Evolutionary conservation across 2,329 filamentous ascomycete genomes (phyloP), one percentile per base, ranked within the genome.

Genomic region (Talaromyces albobiverticillius): DNA sequence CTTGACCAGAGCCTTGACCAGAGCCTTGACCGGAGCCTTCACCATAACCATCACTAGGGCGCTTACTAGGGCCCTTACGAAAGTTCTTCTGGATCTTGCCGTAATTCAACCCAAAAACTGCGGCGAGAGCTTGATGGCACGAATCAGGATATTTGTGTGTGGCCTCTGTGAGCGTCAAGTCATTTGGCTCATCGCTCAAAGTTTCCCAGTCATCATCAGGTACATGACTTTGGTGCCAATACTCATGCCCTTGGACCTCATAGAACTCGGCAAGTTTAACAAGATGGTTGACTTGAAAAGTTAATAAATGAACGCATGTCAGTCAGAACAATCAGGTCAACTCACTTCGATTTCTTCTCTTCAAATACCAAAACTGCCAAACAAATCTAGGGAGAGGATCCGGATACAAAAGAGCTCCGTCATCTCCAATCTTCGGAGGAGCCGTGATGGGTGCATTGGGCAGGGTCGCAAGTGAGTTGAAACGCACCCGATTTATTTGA

Each of bases 301-400:
- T 59, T 57, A 52, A 46, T 23, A 49, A 41, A 36, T 26, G 31
- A 47, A 25, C 23, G 51, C 26, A 47, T 40, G 14, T 9, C n/a
- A 40, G 20, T 25, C 22, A 46, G 22, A 20, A 31, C 42, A 40
- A 25, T 18, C 14, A 51, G 40, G 45, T 22, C 40, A 18, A 64
- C 71, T 72, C 60, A 74, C 71, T 58, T 59, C 70, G 60, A 58
- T 66, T 73, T 59, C 66, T 62, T 60, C 71, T 71, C 62, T 73
- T 73, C 51, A 74, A 59, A 55, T 69, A 71, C 71, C 71, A 74
- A 54, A 74, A 74, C 41, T 69, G 64, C 71, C 70, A 72, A 7
- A 74, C 69, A 1, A 69, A 71, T 26, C 63, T 58, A 18, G 71
- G 71, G 41, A 74, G 73, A 48, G 69, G 72, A 29, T 68, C 58